Evolutionary conservation across 768 basidiomycete genomes (phyloP).

Genomic region (Kwoniella bestiolae): DNA sequence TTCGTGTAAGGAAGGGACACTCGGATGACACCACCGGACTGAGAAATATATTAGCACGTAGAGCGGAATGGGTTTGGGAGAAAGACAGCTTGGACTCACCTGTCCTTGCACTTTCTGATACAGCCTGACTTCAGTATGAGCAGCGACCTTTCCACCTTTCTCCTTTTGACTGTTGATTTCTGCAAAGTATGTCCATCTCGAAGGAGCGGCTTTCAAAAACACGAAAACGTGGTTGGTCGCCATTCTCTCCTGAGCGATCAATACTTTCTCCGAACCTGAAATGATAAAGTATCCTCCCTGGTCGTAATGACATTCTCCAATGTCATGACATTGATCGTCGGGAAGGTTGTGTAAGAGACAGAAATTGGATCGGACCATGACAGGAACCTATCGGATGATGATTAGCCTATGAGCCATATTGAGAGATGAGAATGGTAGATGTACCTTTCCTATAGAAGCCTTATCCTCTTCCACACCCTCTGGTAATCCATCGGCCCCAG

Average conservation of each 20-base stretch:
- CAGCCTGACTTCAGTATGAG: constrained; percentile 97
- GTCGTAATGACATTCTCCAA: constrained; percentile 98
- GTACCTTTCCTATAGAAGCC: constrained; percentile 72
- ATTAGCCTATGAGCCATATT: not conserved
- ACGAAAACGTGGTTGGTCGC: constrained; percentile 99
- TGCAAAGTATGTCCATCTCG: constrained; percentile 78
- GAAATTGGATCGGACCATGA: constrained; percentile 95
- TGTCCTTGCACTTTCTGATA: constrained; percentile 88
- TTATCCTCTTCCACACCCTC: constrained; percentile 62
- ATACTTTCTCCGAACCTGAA: constrained; percentile 99
- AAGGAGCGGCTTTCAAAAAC: constrained; percentile 95
- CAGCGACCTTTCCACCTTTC: constrained; percentile 96
- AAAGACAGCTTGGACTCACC: constrained; percentile 73
- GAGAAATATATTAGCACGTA: not conserved
- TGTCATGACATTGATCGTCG: constrained; percentile 80
- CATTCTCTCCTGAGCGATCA: constrained; percentile 99
- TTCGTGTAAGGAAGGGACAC: constrained; percentile 98
- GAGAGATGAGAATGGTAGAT: not conserved
- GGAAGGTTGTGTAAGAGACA: constrained; percentile 82
- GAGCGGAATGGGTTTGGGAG: not conserved
- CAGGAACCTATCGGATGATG: constrained; percentile 71
- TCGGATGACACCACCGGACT: constrained; percentile 74
- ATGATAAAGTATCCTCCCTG: constrained; percentile 98
- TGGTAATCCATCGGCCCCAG: constrained; percentile 46
- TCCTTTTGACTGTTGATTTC: constrained; percentile 97